phyloP scores from a whole-genome alignment of 176 grass and related monocot genomes.

The Hsuehochloa calcarea region DNA sequence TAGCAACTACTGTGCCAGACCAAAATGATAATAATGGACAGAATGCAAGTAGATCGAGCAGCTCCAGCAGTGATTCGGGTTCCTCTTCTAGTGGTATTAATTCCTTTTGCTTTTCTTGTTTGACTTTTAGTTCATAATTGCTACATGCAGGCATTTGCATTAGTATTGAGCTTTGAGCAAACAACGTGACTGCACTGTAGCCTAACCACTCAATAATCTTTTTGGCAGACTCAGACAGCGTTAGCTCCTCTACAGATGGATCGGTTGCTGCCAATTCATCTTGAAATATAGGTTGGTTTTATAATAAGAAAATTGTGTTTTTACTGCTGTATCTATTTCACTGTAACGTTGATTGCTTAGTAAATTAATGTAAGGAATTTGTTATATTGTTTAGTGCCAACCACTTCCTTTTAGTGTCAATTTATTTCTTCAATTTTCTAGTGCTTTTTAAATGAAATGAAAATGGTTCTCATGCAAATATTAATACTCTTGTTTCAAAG shows the following conservation, averaged over 20 bases:
- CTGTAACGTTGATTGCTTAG: not conserved
- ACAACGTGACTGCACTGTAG: not conserved
- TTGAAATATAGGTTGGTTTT: constrained; percentile 44
- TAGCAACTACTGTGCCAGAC: constrained; percentile 34
- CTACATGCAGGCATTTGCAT: not conserved
- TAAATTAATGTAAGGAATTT: constrained; percentile 5
- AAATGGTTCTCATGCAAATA: not conserved
- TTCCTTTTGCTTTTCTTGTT: constrained; percentile 13
- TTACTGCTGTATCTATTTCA: not conserved
- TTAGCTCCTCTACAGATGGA: constrained; percentile 86
- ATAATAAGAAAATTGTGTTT: not conserved
- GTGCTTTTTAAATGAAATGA: not conserved
- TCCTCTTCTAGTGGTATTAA: constrained; percentile 87
- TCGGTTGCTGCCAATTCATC: constrained; percentile 55
- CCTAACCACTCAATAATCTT: constrained; percentile 19
- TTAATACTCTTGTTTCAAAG: not conserved
- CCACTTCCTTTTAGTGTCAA: not conserved
- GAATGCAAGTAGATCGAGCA: constrained; percentile 71
- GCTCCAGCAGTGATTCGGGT: constrained; percentile 87
- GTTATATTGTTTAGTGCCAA: not conserved
- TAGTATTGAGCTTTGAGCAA: constrained; percentile 9
- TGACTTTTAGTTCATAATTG: not conserved
- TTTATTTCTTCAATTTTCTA: not conserved
- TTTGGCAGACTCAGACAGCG: constrained; percentile 88
- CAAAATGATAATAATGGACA: constrained; percentile 56